Percentiles rank a stretch among this genome's conserved stretches.
These are phyloP conservation scores for Pholiota molesta DNA, from an alignment of 768 basidiomycete genomes.

Conservation along the genomic window DNA sequence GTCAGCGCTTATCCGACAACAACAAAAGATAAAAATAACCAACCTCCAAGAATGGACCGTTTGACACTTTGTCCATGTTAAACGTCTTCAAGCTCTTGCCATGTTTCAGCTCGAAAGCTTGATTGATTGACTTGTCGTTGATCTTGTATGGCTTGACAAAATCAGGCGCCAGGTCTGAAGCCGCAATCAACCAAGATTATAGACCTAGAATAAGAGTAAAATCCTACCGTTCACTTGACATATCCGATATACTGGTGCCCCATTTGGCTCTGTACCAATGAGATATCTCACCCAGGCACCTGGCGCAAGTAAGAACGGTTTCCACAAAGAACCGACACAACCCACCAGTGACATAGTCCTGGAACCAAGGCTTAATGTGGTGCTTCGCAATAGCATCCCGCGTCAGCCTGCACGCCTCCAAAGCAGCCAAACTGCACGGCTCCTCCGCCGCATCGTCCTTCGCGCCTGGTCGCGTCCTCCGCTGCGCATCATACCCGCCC, in stretches of 20 bases:
- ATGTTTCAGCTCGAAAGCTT: constrained; percentile 75
- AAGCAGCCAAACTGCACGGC: constrained; percentile 56
- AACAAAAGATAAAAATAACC: constrained; percentile 29
- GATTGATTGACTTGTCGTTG: constrained; percentile 64
- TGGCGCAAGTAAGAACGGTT: constrained; percentile 28
- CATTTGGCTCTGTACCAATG: constrained; percentile 60
- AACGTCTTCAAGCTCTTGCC: constrained; percentile 66
- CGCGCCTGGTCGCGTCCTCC: neutral
- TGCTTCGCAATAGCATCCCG: constrained; percentile 73
- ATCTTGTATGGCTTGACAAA: constrained; percentile 71
- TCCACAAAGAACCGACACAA: constrained; percentile 13
- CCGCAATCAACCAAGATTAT: constrained; percentile 9
- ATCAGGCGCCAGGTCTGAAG: constrained; percentile 52
- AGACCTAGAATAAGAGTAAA: constrained; percentile 12
- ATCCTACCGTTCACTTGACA: constrained; percentile 77
- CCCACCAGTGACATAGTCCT: constrained; percentile 78
- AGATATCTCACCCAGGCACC: constrained; percentile 88
- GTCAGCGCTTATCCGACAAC: constrained; percentile 9
- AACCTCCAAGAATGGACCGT: constrained; percentile 65
- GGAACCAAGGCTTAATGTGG: constrained; percentile 82
- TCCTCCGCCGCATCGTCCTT: constrained; percentile 45
- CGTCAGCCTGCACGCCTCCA: constrained; percentile 65
- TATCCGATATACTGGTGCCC: constrained; percentile 72
- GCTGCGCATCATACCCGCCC: constrained; percentile 22
- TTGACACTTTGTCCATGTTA: constrained; percentile 87